phyloP scores from a whole-genome alignment of 306 rosid species.

The Hippophae rhamnoides region DNA sequence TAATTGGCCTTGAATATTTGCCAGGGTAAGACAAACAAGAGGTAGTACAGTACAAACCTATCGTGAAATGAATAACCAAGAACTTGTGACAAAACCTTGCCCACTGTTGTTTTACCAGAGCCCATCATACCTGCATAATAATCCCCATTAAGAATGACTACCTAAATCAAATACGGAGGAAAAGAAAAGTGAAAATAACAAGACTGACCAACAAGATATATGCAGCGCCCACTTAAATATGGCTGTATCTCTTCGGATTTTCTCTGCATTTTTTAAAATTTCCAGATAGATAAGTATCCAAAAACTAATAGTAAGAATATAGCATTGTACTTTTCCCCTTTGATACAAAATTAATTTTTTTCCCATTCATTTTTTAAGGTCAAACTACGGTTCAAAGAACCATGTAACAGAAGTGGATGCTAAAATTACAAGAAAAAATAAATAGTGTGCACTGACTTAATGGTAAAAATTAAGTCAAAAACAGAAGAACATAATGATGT shows the following conservation, averaged over 20 bases:
- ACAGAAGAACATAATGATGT: not conserved
- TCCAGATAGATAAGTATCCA: constrained; percentile 39
- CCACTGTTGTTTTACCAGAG: constrained; percentile 96
- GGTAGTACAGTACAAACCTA: constrained; percentile 44
- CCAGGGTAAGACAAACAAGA: constrained; percentile 4
- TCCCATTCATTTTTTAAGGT: not conserved
- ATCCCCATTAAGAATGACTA: constrained; percentile 18
- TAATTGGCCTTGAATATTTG: not conserved
- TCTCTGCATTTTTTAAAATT: constrained; percentile 49
- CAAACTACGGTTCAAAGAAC: not conserved
- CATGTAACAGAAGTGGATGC: not conserved
- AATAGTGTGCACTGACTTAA: not conserved
- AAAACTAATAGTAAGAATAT: constrained; percentile 15
- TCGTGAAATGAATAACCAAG: constrained; percentile 74
- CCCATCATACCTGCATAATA: constrained; percentile 95
- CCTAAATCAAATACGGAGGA: constrained; percentile 12
- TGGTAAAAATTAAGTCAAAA: constrained; percentile 1
- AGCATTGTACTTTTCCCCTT: constrained; percentile 8
- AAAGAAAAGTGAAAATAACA: constrained; percentile 24
- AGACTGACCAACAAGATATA: constrained; percentile 94
- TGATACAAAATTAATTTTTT: no score
- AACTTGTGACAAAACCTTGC: constrained; percentile 70
- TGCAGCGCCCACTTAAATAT: constrained; percentile 73
- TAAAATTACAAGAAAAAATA: not conserved
- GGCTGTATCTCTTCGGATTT: constrained; percentile 57